Base-by-base conservation (phyloP, 306 rosid genomes). In the Prunus kanzakura region DNA sequence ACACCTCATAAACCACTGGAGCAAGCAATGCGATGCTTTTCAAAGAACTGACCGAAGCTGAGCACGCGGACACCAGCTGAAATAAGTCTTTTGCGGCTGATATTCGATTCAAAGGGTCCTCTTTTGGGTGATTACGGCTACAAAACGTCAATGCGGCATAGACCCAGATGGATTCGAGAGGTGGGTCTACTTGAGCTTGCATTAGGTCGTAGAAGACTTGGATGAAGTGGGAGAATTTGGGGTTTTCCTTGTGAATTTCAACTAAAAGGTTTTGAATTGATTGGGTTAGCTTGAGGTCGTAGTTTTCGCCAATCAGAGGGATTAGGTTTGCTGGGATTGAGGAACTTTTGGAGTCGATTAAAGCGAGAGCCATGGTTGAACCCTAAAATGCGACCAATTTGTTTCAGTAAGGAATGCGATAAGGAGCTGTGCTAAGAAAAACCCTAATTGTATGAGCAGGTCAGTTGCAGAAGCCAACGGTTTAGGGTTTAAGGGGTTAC, bases 131-230 rank as follows among this genome's bases (percentile, higher is more conserved):
- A 38, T 73, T 45, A 15, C 30, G 78, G 83, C 67, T 75, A 20
- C 87, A 81, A 57, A 88, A 93, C 11, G 49, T 78, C 19, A 83
- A 67, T 46, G 89, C 93, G 49, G 88, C 76, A 74, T 91, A 93
- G 82, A 87, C 81, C 98, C 96, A 86, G 50, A 84, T 88, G 41
- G 83, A 89, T 78, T 93, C 96, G 46, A 89, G 86, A 76, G 93
- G 85, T 65, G 93, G 83, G 69, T 88, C 91, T 71, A 73, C 71
- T 79, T 82, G 80, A 46, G 93, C 82, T 87, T 89, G 94, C 77
- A 88, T 74, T 67, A 87, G 79, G 45, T 78, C 83, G 55, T 83
- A 76, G 72, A 91, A 91, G 8, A 70, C 46, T 65, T 81, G 73
- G 55, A 72, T 63, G 52, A 70, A 84, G 22, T n/a, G 68, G 56